phyloP scores from a whole-genome alignment of 352 stramenopile species.

The Thraustochytrium striatum region DNA sequence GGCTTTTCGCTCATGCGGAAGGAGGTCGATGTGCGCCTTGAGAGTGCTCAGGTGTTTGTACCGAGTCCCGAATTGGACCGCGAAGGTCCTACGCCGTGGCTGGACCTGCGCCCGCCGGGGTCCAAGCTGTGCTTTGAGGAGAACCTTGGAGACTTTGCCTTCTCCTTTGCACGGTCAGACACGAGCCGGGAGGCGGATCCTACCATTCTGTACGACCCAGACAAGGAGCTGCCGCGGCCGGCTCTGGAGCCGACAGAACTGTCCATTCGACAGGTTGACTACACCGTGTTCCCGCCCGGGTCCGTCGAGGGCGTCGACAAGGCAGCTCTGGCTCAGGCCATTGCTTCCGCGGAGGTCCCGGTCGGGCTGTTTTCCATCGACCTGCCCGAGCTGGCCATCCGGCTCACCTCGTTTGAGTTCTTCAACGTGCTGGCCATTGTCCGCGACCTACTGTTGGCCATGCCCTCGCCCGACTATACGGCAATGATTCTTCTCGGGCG shows the following conservation, averaged over 20 bases:
- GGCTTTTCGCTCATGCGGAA: conserved; percentile 38
- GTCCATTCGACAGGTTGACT: not conserved
- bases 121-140: conserved; percentile 14
- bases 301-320: not conserved
- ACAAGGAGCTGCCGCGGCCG: not conserved
- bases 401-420: not conserved
- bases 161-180: conserved; percentile 38
- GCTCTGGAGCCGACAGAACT: conserved; percentile 20
- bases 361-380: conserved; percentile 1
- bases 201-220: not conserved
- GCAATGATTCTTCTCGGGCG: too few species aligned
- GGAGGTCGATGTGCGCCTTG: not conserved
- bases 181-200: not conserved
- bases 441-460: conserved; percentile 21
- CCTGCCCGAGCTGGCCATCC: not conserved
- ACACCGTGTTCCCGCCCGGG: conserved; percentile 1
- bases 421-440: conserved; percentile 27
- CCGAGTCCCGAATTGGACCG: not conserved
- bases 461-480: conserved; percentile 40
- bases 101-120: not conserved
- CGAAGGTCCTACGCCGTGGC: not conserved
- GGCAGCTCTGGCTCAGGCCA: not conserved
- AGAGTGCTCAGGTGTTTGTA: conserved; percentile 23
- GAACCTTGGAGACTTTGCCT: conserved; percentile 15
- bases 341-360: not conserved